These are phyloP conservation scores for Gracilaria gracilis DNA, from an alignment of 23 red algal species.

Conservation along the genomic window DNA sequence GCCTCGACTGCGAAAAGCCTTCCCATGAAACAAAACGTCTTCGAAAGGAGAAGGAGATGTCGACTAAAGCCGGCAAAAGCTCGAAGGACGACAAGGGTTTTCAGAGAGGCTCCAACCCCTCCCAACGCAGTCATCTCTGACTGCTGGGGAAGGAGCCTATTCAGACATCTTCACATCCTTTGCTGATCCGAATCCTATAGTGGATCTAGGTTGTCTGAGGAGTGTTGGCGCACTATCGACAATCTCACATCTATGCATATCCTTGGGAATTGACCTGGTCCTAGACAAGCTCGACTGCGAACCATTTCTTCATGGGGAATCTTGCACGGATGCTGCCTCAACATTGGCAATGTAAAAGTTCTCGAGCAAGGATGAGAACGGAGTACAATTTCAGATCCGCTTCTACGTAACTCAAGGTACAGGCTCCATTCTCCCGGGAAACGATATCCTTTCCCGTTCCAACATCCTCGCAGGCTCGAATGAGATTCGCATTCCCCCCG, in stretches of 20 bases:
- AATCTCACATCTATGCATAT: background rate
- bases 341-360: background rate
- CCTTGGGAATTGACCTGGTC: background rate
- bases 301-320: background rate
- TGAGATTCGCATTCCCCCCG: background rate
- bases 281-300: background rate
- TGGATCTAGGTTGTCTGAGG: background rate
- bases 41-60: background rate
- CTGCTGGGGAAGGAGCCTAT: background rate
- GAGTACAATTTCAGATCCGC: background rate
- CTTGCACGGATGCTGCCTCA: background rate
- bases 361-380: background rate
- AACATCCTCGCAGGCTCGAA: background rate
- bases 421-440: background rate
- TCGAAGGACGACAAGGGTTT: slow-evolving; percentile 5
- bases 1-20: background rate
- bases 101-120: background rate
- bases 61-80: background rate
- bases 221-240: background rate
- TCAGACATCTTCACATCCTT: background rate
- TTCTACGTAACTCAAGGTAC: background rate
- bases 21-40: background rate
- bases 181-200: background rate
- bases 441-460: background rate
- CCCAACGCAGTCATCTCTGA: slow-evolving; percentile 4